Conservation (phyloP, 805 yeast species). For the Groenewaldozyma tartarivorans region DNA sequence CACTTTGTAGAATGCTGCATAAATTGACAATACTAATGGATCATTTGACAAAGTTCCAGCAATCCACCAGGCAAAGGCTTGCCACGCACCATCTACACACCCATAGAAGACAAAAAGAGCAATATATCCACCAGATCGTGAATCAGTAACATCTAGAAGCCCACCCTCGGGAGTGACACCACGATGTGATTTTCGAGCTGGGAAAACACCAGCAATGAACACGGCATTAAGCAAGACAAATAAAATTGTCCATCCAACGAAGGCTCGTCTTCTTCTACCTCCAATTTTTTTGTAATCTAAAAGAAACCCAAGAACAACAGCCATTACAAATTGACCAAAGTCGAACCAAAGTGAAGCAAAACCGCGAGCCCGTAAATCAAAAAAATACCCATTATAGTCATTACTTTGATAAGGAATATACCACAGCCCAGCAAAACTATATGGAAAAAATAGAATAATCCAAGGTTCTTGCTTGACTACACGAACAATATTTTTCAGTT, state of each 20-base stretch:
- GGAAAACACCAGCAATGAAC: constrained; percentile 27
- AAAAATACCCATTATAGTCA: constrained; percentile 44
- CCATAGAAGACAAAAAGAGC: constrained; percentile 41
- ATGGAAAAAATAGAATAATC: constrained; percentile 46
- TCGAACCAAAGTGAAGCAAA: constrained; percentile 53
- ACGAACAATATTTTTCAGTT: constrained; percentile 31
- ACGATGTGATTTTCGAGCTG: constrained; percentile 12
- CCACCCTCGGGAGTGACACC: no score
- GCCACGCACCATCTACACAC: constrained; percentile 36
- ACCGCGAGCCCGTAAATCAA: constrained; percentile 49
- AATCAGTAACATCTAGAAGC: constrained; percentile 14
- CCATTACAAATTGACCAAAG: constrained; percentile 49
- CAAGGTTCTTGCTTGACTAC: constrained; percentile 34
- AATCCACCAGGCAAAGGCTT: constrained; percentile 34
- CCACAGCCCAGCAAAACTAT: constrained; percentile 55
- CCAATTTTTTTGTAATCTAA: constrained; percentile 34
- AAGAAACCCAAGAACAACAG: constrained; percentile 34
- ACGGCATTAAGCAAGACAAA: constrained; percentile 32
- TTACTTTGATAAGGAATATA: constrained; percentile 50
- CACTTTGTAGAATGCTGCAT: constrained; percentile 39
- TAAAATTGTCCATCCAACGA: constrained; percentile 35
- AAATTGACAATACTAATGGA: constrained; percentile 19
- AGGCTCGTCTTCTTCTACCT: constrained; percentile 36
- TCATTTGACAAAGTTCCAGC: constrained; percentile 39
- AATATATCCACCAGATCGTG: constrained; percentile 31